Evolutionary conservation across 1,284 basidiomycete species (phyloP), one percentile per base, ranked within the genome.

Genomic region (Moesziomyces parantarcticus): DNA sequence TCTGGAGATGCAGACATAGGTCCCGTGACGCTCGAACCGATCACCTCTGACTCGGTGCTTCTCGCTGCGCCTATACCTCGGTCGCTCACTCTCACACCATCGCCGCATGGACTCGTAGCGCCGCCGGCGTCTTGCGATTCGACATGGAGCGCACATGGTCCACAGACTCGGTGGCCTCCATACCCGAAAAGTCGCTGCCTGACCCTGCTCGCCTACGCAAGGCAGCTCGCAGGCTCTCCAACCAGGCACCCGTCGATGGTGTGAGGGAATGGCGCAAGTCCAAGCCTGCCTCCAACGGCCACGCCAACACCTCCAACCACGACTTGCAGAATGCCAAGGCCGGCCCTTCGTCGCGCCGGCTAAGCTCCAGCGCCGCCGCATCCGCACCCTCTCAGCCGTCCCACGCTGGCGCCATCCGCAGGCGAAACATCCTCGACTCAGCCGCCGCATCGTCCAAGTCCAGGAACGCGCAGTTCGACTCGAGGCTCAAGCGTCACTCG

Each of bases 71-170:
- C 29, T 32, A 13, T 14, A 16, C 16, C 11, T 39, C 36, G 36
- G 4, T 5, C 36, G 16, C 36, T 6, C 36, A 39, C 11, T 1
- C 16, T 14, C 36, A 18, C 18, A 6, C 18, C 11, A 39, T 13
- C 3, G 36, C 21, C 20, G n/a, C 52, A 32, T 2, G 25, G 2
- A 7, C 20, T 25, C 18, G 13, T 18, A 32, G 21, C 14, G 14
- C 36, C 45, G 25, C 5, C 21, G 1, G 29, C 14, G 32, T 36
- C 11, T 20, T 11, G 42, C 0, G 7, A 22, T 8, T 29, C 51
- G 52, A 21, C 22, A 75, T 75, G 72, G 63, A 75, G 45, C 66
- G 67, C 40, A 70, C 36, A 23, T 75, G 67, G 67, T 75, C 72
- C 22, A 70, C 72, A 55, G 72, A 75, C 49, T 69, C 71, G 55